These are phyloP conservation scores for Mikania micrantha DNA, from an alignment of 129 eudicot genomes.

Conservation along the genomic window DNA sequence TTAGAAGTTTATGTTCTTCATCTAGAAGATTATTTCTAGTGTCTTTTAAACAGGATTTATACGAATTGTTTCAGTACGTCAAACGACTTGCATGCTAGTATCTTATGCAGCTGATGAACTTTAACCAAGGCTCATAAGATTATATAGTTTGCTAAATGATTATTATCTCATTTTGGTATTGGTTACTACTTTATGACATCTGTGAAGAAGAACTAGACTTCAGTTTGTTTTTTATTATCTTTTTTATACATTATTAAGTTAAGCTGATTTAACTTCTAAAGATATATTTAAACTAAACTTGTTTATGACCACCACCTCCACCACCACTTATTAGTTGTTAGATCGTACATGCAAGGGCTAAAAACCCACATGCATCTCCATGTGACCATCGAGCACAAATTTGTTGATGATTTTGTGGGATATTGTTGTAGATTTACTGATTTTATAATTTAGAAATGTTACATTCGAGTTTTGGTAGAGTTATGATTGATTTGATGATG, in stretches of 20 bases:
- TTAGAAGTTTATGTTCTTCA: neutral
- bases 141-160: neutral
- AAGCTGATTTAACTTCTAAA: neutral
- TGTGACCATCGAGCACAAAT: too few relatives aligned
- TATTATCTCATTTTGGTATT: neutral
- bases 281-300: too few relatives aligned
- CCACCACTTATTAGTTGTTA: too few relatives aligned
- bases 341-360: too few relatives aligned
- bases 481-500: too few relatives aligned
- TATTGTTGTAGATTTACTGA: too few relatives aligned
- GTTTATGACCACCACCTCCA: too few relatives aligned
- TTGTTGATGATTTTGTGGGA: too few relatives aligned
- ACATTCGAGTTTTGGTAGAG: too few relatives aligned
- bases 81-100: neutral
- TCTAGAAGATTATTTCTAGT: neutral
- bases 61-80: neutral
- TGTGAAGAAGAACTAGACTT: conserved; percentile 2
- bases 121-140: neutral
- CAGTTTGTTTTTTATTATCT: neutral
- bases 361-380: too few relatives aligned
- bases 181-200: neutral
- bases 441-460: too few relatives aligned
- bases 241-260: neutral
- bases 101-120: neutral
- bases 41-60: neutral